These are phyloP conservation scores for Schoenoplectus triqueter DNA, from an alignment of 202 grass and related monocot genomes.

Conservation along the genomic window DNA sequence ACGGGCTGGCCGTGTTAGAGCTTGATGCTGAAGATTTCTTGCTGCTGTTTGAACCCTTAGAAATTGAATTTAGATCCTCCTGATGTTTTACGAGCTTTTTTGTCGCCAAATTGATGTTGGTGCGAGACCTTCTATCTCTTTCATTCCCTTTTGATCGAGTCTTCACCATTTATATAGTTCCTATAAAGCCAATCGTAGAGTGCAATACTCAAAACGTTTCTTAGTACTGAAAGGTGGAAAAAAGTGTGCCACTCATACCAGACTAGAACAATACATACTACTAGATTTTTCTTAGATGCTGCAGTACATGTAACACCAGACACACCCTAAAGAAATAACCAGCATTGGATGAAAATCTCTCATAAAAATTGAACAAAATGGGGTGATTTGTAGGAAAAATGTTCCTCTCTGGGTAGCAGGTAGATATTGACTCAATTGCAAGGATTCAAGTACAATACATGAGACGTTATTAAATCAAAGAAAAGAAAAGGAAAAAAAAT, in stretches of 20 bases:
- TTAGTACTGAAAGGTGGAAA: neutral
- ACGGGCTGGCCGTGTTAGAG: neutral
- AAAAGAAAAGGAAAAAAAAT: too few species aligned
- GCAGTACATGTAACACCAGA: too few species aligned
- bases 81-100: conserved; percentile 27
- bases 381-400: too few species aligned
- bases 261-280: neutral
- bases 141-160: conserved; percentile 56
- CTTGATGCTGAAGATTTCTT: conserved; percentile 32
- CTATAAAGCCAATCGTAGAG: neutral
- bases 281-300: neutral
- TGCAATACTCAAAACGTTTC: neutral
- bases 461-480: too few species aligned
- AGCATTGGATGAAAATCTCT: neutral
- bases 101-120: conserved; percentile 26
- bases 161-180: conserved; percentile 47
- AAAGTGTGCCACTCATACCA: neutral
- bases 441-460: too few species aligned
- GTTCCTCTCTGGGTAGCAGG: too few species aligned
- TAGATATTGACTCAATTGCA: too few species aligned
- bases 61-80: neutral
- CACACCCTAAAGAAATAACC: too few species aligned
- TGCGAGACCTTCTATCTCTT: conserved; percentile 35
- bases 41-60: conserved; percentile 31
- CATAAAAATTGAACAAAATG: too few species aligned